phyloP scores from a whole-genome alignment of 257 asterid genomes.

The Solanum virginianum region DNA sequence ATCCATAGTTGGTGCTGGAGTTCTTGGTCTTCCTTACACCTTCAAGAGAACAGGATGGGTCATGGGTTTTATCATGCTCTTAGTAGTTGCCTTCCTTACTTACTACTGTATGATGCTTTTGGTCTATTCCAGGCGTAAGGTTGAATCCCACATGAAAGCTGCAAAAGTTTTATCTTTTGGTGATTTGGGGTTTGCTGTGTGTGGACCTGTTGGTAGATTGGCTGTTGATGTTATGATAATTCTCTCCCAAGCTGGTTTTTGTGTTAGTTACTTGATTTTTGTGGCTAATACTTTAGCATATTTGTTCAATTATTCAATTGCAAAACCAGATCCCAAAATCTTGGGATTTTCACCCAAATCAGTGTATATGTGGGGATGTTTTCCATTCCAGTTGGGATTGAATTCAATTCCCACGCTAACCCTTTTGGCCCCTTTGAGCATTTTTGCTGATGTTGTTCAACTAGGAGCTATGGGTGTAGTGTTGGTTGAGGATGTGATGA shows the following conservation, averaged over 20 bases:
- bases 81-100: slow-evolving; percentile 54
- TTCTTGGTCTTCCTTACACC: slow-evolving; percentile 80
- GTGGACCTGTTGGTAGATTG: slow-evolving; percentile 57
- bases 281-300: slow-evolving; percentile 56
- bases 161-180: slow-evolving; percentile 60
- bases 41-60: slow-evolving; percentile 91
- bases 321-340: slow-evolving; percentile 17
- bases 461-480: slow-evolving; percentile 75
- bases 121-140: slow-evolving; percentile 36
- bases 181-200: slow-evolving; percentile 66
- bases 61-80: slow-evolving; percentile 39
- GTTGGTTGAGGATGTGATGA: slow-evolving; percentile 58
- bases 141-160: slow-evolving; percentile 29
- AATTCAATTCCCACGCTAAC: slow-evolving; percentile 67
- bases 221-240: slow-evolving; percentile 70
- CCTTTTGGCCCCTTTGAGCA: slow-evolving; percentile 73
- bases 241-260: slow-evolving; percentile 81
- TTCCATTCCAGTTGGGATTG: slow-evolving; percentile 77
- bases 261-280: slow-evolving; percentile 65
- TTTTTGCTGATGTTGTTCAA: slow-evolving; percentile 78
- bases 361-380: slow-evolving; percentile 60
- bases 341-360: slow-evolving; percentile 46
- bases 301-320: slow-evolving; percentile 28
- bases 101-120: slow-evolving; percentile 78
- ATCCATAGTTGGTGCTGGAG: slow-evolving; percentile 86